phyloP scores from a whole-genome alignment of 192 early-diverging fungal genomes.

The Podila minutissima region DNA sequence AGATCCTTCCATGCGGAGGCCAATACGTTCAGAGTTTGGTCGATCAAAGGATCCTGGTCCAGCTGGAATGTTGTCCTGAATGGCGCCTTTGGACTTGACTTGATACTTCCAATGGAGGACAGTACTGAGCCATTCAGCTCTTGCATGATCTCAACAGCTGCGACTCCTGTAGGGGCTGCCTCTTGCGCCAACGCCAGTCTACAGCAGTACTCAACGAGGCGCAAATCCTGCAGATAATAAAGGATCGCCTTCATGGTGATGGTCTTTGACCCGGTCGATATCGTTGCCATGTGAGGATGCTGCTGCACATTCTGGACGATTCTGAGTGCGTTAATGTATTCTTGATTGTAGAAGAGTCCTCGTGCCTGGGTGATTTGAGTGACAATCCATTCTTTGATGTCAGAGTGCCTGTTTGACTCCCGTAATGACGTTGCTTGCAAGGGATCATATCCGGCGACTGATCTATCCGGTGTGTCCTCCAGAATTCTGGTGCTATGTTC shows the following conservation, averaged over 20 bases:
- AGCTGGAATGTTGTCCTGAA: constrained; percentile 23
- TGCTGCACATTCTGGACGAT: constrained; percentile 24
- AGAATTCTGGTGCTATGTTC: constrained; percentile 17
- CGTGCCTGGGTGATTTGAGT: constrained; percentile 17
- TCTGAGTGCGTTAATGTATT: constrained; percentile 32
- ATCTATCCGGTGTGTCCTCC: constrained; percentile 36
- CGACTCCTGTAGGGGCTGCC: constrained; percentile 3
- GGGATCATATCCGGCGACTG: constrained; percentile 15
- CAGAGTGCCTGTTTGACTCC: not conserved
- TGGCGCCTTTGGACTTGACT: not conserved
- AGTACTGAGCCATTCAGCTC: constrained; percentile 23
- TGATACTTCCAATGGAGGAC: not conserved
- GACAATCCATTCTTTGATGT: constrained; percentile 29
- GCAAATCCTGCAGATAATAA: constrained; percentile 29
- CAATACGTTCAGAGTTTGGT: constrained; percentile 29
- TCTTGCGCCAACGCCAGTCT: constrained; percentile 19
- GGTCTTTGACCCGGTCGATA: not conserved
- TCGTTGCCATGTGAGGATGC: constrained; percentile 19
- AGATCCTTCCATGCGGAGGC: constrained; percentile 23
- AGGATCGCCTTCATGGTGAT: not conserved
- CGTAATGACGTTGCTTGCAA: not conserved
- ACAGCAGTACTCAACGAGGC: constrained; percentile 39
- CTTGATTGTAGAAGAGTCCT: constrained; percentile 27
- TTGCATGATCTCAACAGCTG: constrained; percentile 11
- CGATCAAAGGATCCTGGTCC: constrained; percentile 25